Evolutionary conservation across 1,284 basidiomycete species (phyloP).

Genomic region (Rhodotorula sp.): DNA sequence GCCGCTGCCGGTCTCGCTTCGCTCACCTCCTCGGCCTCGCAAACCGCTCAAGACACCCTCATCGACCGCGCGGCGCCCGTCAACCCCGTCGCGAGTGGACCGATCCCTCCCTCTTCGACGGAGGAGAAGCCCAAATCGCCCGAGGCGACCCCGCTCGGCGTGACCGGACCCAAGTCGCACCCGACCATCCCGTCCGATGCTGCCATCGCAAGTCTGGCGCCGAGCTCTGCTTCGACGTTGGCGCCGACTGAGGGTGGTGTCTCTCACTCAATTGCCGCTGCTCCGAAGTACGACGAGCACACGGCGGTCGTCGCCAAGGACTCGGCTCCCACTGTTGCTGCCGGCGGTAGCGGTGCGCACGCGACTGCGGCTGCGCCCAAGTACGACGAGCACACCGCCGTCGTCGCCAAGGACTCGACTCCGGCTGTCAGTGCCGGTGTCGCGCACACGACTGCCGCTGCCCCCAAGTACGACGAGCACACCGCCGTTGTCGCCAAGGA

Average conservation of each 20-base stretch:
- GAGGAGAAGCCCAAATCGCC: conserved; percentile 17
- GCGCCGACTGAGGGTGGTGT: background rate
- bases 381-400: conserved; percentile 14
- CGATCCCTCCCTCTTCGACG: background rate
- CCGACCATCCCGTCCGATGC: conserved; percentile 22
- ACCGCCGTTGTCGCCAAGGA: conserved; percentile 19
- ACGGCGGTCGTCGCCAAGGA: conserved; percentile 22
- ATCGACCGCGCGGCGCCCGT: background rate
- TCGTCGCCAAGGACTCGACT: conserved; percentile 16
- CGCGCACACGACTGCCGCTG: background rate
- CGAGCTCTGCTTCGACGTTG: background rate
- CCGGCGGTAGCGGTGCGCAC: background rate
- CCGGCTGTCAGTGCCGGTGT: conserved; percentile 7
- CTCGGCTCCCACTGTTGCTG: conserved; percentile 1
- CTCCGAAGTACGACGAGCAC: conserved; percentile 11
- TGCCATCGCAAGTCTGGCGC: conserved; percentile 11
- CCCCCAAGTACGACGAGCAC: conserved; percentile 4
- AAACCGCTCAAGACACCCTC: background rate
- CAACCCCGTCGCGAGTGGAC: background rate
- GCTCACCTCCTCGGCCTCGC: conserved; percentile 1
- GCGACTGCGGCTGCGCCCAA: background rate
- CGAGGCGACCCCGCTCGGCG: background rate
- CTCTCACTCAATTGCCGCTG: background rate
- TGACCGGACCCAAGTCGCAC: background rate
- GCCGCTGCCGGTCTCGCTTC: conserved; percentile 19